Conservation (phyloP, 805 yeast genomes). For the Schwanniomyces polymorphus region DNA sequence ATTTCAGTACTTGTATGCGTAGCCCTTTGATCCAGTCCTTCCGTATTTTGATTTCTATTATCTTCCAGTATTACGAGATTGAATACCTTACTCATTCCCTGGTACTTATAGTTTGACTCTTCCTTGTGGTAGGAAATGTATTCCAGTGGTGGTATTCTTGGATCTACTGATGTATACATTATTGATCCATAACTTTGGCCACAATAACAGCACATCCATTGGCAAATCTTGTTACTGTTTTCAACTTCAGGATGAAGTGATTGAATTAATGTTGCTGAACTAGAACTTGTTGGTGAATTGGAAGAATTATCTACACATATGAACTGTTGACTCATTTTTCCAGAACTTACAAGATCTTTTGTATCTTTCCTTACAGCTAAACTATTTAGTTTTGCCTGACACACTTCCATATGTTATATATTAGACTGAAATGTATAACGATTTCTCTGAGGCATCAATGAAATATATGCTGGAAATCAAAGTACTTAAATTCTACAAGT, state of each 20-base stretch:
- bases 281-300: not conserved
- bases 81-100: not conserved
- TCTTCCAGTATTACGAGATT: not conserved
- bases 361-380: not conserved
- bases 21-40: not conserved
- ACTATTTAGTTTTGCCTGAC: not conserved
- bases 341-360: not conserved
- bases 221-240: slow-evolving; percentile 28
- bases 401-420: not conserved
- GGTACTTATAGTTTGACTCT: not conserved
- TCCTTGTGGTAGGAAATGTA: not conserved
- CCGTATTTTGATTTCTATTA: not conserved
- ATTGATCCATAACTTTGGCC: slow-evolving; percentile 39
- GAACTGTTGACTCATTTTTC: not conserved
- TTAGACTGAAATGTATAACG: not conserved
- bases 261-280: not conserved
- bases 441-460: not conserved
- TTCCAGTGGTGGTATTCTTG: not conserved
- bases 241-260: not conserved
- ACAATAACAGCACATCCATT: slow-evolving; percentile 44
- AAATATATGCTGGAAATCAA: not conserved
- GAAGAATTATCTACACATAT: not conserved
- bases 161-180: slow-evolving; percentile 10
- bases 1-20: not conserved
- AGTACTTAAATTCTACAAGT: not conserved